These are phyloP conservation scores for Yamadazyma insecticola DNA, from an alignment of 805 yeast species.

Conservation along the genomic window DNA sequence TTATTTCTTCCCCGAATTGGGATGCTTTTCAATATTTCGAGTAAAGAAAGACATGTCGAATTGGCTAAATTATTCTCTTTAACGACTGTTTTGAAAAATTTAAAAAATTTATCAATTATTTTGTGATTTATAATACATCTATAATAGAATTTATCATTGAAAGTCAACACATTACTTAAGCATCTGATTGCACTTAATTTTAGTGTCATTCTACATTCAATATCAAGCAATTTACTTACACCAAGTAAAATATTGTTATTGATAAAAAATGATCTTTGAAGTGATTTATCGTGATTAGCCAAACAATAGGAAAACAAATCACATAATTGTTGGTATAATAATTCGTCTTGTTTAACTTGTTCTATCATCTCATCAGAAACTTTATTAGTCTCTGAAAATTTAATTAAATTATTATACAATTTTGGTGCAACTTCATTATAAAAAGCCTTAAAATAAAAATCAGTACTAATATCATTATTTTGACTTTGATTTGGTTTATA, in stretches of 20 bases:
- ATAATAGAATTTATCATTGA: constrained; percentile 61
- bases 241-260: constrained; percentile 57
- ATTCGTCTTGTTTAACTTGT: constrained; percentile 27
- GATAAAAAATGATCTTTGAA: constrained; percentile 60
- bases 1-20: constrained; percentile 9
- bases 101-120: constrained; percentile 46
- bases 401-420: constrained; percentile 47
- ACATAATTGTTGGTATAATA: constrained; percentile 54
- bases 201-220: constrained; percentile 44
- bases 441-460: constrained; percentile 52
- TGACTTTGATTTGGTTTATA: constrained; percentile 5
- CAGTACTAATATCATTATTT: constrained; percentile 29
- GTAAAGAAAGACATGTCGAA: constrained; percentile 70
- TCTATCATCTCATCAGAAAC: constrained; percentile 2
- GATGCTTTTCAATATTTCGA: constrained; percentile 39
- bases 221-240: constrained; percentile 44
- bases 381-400: constrained; percentile 15
- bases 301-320: constrained; percentile 69
- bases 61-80: constrained; percentile 59
- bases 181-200: constrained; percentile 68
- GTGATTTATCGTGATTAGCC: constrained; percentile 53
- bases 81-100: constrained; percentile 44
- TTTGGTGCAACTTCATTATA: constrained; percentile 58
- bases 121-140: constrained; percentile 53
- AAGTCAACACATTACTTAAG: constrained; percentile 53